These are phyloP conservation scores for Neurospora sp. DNA, from an alignment of 495 filamentous ascomycete genomes.

Conservation along the genomic window DNA sequence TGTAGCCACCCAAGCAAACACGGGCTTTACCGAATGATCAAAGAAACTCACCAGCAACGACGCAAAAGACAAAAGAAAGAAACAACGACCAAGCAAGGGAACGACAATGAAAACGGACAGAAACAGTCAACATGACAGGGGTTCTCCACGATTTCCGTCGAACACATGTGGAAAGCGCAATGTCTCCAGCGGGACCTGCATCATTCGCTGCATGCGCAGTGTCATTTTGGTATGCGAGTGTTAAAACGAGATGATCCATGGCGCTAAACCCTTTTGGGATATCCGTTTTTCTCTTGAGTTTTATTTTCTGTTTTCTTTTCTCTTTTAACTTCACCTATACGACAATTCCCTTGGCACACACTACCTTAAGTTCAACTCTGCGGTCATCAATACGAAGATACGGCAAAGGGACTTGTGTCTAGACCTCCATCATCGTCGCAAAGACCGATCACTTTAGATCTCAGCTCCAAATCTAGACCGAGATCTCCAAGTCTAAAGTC, in stretches of 20 bases:
- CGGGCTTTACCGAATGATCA: background rate
- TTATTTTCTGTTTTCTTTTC: background rate
- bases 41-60: background rate
- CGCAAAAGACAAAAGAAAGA: background rate
- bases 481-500: background rate
- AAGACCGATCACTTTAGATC: background rate
- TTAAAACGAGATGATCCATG: background rate
- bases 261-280: background rate
- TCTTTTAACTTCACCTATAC: background rate
- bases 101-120: background rate
- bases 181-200: background rate
- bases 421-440: background rate
- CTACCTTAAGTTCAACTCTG: background rate
- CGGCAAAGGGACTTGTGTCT: background rate
- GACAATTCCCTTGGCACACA: background rate
- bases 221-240: background rate
- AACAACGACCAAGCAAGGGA: background rate
- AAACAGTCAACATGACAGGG: background rate
- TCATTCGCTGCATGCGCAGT: background rate
- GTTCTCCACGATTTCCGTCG: background rate
- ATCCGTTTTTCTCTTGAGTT: background rate
- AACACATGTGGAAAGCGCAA: background rate
- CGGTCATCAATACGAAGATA: background rate
- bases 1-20: background rate
- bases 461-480: background rate